phyloP scores from a whole-genome alignment of 495 filamentous ascomycete genomes.

The Extremus antarcticus region DNA sequence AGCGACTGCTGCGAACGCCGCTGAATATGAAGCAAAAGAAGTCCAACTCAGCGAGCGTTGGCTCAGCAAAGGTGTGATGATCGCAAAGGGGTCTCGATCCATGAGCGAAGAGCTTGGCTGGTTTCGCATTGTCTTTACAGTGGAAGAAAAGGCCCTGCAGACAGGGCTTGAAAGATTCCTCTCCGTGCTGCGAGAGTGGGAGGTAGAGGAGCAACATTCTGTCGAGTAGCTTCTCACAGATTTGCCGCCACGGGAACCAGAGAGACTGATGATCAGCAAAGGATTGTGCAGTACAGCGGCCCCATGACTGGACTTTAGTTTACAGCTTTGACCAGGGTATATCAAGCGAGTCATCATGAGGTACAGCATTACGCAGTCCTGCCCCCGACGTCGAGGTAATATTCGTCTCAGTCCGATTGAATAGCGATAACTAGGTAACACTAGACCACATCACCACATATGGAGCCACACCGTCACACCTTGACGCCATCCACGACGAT shows the following conservation, averaged over 20 bases:
- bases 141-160: constrained; percentile 28
- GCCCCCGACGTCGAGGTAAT: too few species aligned
- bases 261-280: too few species aligned
- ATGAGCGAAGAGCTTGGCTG: constrained; percentile 38
- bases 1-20: background rate
- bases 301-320: too few species aligned
- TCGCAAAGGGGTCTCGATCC: constrained; percentile 27
- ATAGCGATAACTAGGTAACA: background rate
- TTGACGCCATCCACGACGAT: constrained; percentile 9
- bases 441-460: background rate
- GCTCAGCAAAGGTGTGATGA: constrained; percentile 29
- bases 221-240: too few species aligned
- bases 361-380: too few species aligned
- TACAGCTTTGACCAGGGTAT: too few species aligned
- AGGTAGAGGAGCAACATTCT: background rate
- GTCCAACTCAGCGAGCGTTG: constrained; percentile 15
- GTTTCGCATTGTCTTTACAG: constrained; percentile 44
- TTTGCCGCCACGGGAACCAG: too few species aligned
- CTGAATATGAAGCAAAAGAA: constrained; percentile 16
- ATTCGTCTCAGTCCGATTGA: too few species aligned
- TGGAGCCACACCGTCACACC: background rate
- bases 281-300: too few species aligned
- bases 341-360: too few species aligned
- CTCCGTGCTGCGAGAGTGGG: background rate
- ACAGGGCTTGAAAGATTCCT: constrained; percentile 37